Percentiles rank a stretch among this genome's conserved stretches.
Evolutionary conservation across 257 asterid genomes (phyloP).

Genomic region (Ajuga chamaepitys): DNA sequence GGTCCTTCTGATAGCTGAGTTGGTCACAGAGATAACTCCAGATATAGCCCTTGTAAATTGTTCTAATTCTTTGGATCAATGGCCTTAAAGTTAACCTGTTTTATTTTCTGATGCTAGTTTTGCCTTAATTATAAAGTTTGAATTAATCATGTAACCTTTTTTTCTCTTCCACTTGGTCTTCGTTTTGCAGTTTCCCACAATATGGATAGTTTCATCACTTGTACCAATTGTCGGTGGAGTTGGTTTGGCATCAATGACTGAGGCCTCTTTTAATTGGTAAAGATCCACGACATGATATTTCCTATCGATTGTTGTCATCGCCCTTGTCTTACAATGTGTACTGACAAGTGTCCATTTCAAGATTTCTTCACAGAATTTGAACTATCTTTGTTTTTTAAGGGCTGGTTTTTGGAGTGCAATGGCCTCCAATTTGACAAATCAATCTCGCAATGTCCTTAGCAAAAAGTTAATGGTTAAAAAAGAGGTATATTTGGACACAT

Average conservation of each 20-base stretch:
- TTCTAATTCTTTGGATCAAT: not conserved
- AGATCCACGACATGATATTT: slow-evolving; percentile 10
- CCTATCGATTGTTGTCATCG: not conserved
- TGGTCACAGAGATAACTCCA: not conserved
- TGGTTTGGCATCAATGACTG: slow-evolving; percentile 83
- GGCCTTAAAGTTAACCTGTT: not conserved
- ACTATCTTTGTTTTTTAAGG: slow-evolving; percentile 37
- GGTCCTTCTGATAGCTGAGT: not conserved
- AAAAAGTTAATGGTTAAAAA: slow-evolving; percentile 87
- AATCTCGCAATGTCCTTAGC: slow-evolving; percentile 95
- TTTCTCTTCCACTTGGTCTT: not conserved
- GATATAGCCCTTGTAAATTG: slow-evolving; percentile 1
- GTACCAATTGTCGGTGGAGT: slow-evolving; percentile 94
- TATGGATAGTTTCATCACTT: slow-evolving; percentile 89
- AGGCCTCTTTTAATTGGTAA: slow-evolving; percentile 87
- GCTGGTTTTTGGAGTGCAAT: slow-evolving; percentile 97
- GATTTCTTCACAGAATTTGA: slow-evolving; percentile 5
- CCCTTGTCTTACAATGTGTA: slow-evolving; percentile 5
- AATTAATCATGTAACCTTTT: not conserved
- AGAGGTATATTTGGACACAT: slow-evolving; percentile 46
- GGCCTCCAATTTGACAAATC: slow-evolving; percentile 97
- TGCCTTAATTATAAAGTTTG: not conserved
- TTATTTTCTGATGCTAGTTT: not conserved
- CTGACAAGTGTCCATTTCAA: not conserved
- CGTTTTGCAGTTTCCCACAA: slow-evolving; percentile 48